Evolutionary conservation across 805 yeast genomes (phyloP), one percentile per base, ranked within the genome.

Genomic region (Kluyveromyces lactis): DNA sequence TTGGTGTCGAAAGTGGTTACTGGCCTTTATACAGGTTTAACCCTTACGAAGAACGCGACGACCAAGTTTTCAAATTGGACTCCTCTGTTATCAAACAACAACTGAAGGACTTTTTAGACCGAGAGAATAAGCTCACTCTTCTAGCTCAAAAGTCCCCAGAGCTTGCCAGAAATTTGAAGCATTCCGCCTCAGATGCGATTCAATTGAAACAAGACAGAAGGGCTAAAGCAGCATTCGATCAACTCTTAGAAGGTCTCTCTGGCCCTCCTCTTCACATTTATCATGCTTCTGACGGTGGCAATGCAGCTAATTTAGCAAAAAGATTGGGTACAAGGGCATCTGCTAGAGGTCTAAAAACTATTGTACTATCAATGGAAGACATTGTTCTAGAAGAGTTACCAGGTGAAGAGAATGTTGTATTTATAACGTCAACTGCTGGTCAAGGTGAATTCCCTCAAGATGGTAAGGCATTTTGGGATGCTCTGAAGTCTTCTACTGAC

Each of bases 1-100:
- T 66, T 46, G 90, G 95, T 17, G 95, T 90, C 33, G 96, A 86
- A 53, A 69, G 87, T 26, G 97, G 97, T n/a, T 81, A 82, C 66
- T 87, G 97, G 95, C 97, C 97, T 35, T 71, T 90, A 45, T 90
- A 89, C 67, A 73, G 96, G 58, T 90, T 73, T 65, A 73, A 86
- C 51, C 95, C 97, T 41, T 47, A 60, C 8, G 60, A 71, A 36
- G 72, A 69, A 34, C 66, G 66, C 27, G 72, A 66, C 13, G 58
- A 63, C 3, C 74, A 77, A n/a, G 58, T 60, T 37, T 90, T 90
- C 72, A 77, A 77, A 52, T 71, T 90, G 40, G 97, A 90, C 60
- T 87, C 97, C 4, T 77, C 89, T 12, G 78, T 78, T 40, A 76
- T 90, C 54, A 79, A 79, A 60, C 77, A 79, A 51, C 86, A 82